Percentiles rank a stretch among this genome's conserved stretches.
These are phyloP conservation scores for Magnaporthiopsis rhizophila DNA, from an alignment of 2,329 filamentous ascomycete species.

Conservation along the genomic window DNA sequence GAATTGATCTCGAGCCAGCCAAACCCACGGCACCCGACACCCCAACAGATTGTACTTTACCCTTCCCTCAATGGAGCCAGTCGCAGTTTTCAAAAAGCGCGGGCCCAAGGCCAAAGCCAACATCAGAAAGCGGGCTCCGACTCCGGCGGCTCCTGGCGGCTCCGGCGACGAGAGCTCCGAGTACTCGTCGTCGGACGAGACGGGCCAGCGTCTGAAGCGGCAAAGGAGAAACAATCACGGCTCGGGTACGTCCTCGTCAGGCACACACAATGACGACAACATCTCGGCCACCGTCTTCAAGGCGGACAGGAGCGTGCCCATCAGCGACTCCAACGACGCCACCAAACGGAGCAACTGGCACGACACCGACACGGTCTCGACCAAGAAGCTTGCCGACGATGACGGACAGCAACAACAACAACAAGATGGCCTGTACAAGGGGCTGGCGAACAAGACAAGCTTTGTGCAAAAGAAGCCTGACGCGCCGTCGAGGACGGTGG, in stretches of 20 bases:
- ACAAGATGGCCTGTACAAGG: slow-evolving; percentile 65
- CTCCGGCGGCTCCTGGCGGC: slow-evolving; percentile 51
- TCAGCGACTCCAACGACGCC: slow-evolving; percentile 70
- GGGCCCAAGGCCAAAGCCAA: slow-evolving; percentile 67
- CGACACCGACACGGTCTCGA: slow-evolving; percentile 45
- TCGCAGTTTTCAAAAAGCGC: slow-evolving; percentile 80
- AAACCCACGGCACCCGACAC: too few species aligned
- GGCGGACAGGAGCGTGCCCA: slow-evolving; percentile 53
- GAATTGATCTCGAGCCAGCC: too few species aligned
- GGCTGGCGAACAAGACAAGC: slow-evolving; percentile 60
- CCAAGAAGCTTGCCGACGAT: slow-evolving; percentile 27
- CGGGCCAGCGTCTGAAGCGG: slow-evolving; percentile 71
- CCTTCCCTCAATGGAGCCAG: slow-evolving; percentile 20
- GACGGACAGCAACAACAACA: too few species aligned
- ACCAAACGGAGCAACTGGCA: slow-evolving; percentile 88
- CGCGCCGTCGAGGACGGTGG: slow-evolving; percentile 60
- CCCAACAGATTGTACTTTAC: too few species aligned
- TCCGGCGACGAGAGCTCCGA: slow-evolving; percentile 16
- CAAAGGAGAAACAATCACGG: slow-evolving; percentile 54
- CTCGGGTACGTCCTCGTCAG: slow-evolving; percentile 32
- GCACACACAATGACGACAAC: slow-evolving; percentile 20
- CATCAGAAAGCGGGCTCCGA: slow-evolving; percentile 71
- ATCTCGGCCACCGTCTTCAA: slow-evolving; percentile 45
- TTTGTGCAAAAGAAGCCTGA: slow-evolving; percentile 80
- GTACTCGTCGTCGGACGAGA: slow-evolving; percentile 41